Base-by-base conservation (phyloP, 805 yeast genomes). In the Candida michaelii region DNA sequence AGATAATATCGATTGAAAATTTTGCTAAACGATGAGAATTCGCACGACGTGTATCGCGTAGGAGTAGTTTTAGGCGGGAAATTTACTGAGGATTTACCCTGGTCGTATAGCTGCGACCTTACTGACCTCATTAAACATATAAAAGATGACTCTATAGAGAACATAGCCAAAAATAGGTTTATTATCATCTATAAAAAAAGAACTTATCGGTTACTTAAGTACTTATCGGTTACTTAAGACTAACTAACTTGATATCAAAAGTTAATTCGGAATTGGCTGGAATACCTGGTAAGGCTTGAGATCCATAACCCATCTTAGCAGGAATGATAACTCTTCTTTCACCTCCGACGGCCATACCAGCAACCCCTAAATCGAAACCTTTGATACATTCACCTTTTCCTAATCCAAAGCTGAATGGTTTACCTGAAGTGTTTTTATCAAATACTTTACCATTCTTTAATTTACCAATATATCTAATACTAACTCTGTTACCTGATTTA, bases 351-450 rank as follows among this genome's bases (percentile, higher is more conserved):
- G 95, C 82, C 97, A 93, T 90, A 65, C 98, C 98, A 46, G 91
- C 89, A 58, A 93, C 93, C 77, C 99, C 99, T 60, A 91, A 79
- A 65, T 93, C 99, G 88, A 96, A 93, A 52, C 98, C 99, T 69
- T 88, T 88, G 76, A 93, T 93, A 55, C 95, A 97, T 73, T 93
- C 99, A 63, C 98, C 99, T 66, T 85, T 86, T 59, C 99, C 99
- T 56, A 93, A 79, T 50, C 79, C 80, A 71, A 93, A 93, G 51
- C 71, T 69, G 69, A 93, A 93, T 60, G 99, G 99, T 76, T 89
- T 91, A 59, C 99, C 99, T 52, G 83, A 77, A 55, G 96, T 89
- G 82, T 93, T 93, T 70, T 91, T 90, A 79, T 93, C 99, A 54
- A 93, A 93, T 38, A 87, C 89, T 66, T 88, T 88, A 56, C 98